Conservation (phyloP, 2,329 filamentous ascomycete species). For the Colletotrichum trifolii region DNA sequence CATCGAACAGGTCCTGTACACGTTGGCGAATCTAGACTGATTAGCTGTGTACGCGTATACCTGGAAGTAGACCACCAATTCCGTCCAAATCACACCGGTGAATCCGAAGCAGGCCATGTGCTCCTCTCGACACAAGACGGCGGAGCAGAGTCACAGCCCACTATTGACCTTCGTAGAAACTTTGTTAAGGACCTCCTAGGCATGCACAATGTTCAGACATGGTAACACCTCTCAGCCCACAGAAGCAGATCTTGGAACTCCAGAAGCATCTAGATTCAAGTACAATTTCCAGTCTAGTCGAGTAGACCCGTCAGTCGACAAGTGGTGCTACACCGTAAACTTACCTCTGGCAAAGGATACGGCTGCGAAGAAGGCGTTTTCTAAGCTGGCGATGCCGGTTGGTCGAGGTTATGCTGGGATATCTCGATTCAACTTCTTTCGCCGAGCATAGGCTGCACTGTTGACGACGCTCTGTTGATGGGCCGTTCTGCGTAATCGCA, state of each 20-base stretch:
- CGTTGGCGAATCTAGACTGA: background rate
- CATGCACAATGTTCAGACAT: background rate
- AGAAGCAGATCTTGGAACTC: background rate
- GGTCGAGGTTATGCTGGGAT: background rate
- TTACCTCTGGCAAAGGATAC: background rate
- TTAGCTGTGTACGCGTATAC: background rate
- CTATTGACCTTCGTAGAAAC: background rate
- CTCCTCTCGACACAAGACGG: background rate
- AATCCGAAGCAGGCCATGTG: background rate
- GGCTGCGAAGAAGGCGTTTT: background rate
- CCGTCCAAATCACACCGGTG: background rate
- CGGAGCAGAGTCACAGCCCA: background rate
- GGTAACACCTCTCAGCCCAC: background rate
- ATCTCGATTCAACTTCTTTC: accelerated
- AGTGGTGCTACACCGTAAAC: background rate
- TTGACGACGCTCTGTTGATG: background rate
- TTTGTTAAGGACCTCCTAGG: background rate
- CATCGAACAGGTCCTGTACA: too few species aligned
- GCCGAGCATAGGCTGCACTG: background rate
- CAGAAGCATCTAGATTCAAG: background rate
- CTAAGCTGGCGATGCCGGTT: background rate
- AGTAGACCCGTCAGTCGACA: background rate
- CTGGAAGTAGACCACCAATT: background rate
- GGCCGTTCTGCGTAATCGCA: background rate
- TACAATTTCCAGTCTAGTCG: constrained; percentile 1